Percentiles rank a stretch among this genome's conserved stretches.
These are phyloP conservation scores for Pichia terricola DNA, from an alignment of 1,139 yeast genomes.

Conservation along the genomic window DNA sequence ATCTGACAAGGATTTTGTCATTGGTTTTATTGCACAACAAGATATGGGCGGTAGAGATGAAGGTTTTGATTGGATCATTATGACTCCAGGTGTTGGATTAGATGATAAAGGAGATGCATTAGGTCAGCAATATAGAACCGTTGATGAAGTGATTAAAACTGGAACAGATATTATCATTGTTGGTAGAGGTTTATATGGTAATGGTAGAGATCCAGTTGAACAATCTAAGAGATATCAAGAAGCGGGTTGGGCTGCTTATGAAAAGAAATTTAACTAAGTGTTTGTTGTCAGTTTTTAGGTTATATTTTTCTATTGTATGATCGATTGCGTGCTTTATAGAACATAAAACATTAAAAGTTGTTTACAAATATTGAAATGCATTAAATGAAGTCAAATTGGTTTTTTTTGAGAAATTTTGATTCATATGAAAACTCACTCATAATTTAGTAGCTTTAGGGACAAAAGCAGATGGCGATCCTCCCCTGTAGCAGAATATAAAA, in stretches of 20 bases:
- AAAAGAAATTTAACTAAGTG: slow-evolving; percentile 29
- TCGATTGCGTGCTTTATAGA: too few relatives aligned
- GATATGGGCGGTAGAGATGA: slow-evolving; percentile 76
- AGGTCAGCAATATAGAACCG: slow-evolving; percentile 96
- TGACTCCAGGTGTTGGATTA: slow-evolving; percentile 98
- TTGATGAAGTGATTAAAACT: slow-evolving; percentile 60
- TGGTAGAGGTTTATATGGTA: slow-evolving; percentile 94
- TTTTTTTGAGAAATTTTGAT: too few relatives aligned
- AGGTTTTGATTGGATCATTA: slow-evolving; percentile 87
- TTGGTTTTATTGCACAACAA: slow-evolving; percentile 93
- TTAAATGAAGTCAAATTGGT: neutral
- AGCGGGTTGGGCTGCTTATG: slow-evolving; percentile 93
- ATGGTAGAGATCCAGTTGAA: slow-evolving; percentile 80
- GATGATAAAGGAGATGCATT: slow-evolving; percentile 95
- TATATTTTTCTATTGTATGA: slow-evolving; percentile 38
- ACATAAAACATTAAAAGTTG: too few relatives aligned
- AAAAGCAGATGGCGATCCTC: too few relatives aligned
- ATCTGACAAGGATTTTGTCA: slow-evolving; percentile 76
- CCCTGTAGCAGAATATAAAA: too few relatives aligned
- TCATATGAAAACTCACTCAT: too few relatives aligned
- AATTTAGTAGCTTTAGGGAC: too few relatives aligned
- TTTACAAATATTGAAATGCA: too few relatives aligned
- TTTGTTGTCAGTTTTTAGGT: slow-evolving; percentile 32
- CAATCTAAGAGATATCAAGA: slow-evolving; percentile 84
- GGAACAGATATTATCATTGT: slow-evolving; percentile 95